phyloP scores from a whole-genome alignment of 805 yeast species.

The Brettanomyces bruxellensis region DNA sequence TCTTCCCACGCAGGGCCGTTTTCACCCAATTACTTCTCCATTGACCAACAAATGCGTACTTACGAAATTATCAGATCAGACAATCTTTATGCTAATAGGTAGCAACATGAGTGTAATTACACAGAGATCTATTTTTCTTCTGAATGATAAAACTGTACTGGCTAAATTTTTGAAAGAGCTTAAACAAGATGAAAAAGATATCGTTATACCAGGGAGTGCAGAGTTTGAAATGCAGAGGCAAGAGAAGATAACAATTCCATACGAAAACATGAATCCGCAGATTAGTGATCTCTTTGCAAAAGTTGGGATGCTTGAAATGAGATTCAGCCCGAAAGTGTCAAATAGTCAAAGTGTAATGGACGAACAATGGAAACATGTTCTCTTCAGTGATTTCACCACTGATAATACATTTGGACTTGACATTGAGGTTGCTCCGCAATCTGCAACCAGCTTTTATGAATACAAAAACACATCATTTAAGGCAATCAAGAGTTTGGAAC shows the following conservation, averaged over 20 bases:
- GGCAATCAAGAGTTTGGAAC: constrained; percentile 6
- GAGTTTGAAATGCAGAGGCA: constrained; percentile 3
- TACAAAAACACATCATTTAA: constrained; percentile 12
- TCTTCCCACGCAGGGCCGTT: too few relatives aligned
- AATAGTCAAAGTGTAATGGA: not conserved
- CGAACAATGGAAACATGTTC: constrained; percentile 6
- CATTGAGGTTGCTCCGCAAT: constrained; percentile 23
- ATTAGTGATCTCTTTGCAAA: not conserved
- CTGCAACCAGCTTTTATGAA: constrained; percentile 13
- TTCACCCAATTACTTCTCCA: too few relatives aligned
- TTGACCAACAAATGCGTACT: too few relatives aligned
- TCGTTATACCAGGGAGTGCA: constrained; percentile 13
- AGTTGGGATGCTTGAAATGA: constrained; percentile 1
- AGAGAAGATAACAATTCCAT: constrained; percentile 6
- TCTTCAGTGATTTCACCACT: constrained; percentile 12
- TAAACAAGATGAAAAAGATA: constrained; percentile 5
- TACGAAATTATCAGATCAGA: too few relatives aligned
- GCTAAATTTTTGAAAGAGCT: constrained; percentile 9
- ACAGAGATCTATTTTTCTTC: constrained; percentile 14
- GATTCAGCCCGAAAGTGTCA: not conserved
- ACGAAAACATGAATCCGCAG: not conserved
- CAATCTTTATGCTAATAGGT: not conserved
- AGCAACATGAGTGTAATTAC: constrained; percentile 5
- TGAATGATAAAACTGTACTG: constrained; percentile 9
- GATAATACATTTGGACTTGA: constrained; percentile 11